Percentiles rank a stretch among this genome's conserved stretches.
These are phyloP conservation scores for Plantago major DNA, from an alignment of 257 asterid genomes.

Conservation along the genomic window DNA sequence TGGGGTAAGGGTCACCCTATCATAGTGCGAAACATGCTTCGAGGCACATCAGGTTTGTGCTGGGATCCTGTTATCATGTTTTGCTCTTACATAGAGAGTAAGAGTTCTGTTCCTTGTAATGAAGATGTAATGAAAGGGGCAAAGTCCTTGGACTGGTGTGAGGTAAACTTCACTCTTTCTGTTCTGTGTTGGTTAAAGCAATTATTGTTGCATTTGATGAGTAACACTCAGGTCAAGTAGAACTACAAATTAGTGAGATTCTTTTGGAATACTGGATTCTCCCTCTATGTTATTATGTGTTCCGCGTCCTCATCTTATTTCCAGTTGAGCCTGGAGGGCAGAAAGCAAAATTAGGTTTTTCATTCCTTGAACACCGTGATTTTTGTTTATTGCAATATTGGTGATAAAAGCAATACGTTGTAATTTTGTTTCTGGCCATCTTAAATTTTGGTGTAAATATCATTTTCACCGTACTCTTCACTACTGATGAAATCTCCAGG, in stretches of 20 bases:
- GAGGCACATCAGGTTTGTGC: constrained; percentile 37
- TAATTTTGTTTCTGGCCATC: no score
- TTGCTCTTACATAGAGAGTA: constrained; percentile 65
- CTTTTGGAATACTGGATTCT: no score
- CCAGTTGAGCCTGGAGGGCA: no score
- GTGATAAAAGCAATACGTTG: neutral
- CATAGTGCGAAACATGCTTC: constrained; percentile 67
- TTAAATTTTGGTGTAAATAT: constrained; percentile 6
- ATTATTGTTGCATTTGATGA: constrained; percentile 13
- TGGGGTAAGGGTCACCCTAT: constrained; percentile 94
- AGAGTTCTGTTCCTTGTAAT: constrained; percentile 39
- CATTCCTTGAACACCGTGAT: neutral
- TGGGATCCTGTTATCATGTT: constrained; percentile 94
- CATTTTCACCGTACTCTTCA: constrained; percentile 11
- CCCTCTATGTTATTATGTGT: no score
- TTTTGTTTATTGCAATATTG: constrained; percentile 4
- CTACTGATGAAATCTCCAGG: neutral
- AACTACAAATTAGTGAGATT: no score
- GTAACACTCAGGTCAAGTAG: neutral
- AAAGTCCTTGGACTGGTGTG: constrained; percentile 86
- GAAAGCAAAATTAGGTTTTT: neutral
- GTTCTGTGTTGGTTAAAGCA: constrained; percentile 6
- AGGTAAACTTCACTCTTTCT: constrained; percentile 45
- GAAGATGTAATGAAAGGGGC: constrained; percentile 35
- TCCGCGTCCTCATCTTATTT: no score